These are phyloP conservation scores for Draba incana DNA, from an alignment of 345 rosid species.

Conservation along the genomic window DNA sequence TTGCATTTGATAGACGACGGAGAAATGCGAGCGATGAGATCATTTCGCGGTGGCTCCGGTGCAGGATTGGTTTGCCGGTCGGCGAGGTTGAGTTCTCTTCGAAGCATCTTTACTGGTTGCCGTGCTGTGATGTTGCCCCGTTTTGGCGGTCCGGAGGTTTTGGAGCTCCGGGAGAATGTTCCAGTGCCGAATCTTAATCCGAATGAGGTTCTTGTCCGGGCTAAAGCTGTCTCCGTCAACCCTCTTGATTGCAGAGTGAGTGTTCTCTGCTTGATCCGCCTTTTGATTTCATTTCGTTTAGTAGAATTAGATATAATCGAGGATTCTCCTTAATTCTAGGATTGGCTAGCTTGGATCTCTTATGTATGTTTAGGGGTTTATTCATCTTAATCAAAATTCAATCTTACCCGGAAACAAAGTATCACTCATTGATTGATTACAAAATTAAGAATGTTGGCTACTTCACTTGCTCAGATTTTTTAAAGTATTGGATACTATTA, in stretches of 20 bases:
- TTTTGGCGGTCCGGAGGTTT: slow-evolving; percentile 89
- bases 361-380: background rate
- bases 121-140: slow-evolving; percentile 86
- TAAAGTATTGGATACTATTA: no score
- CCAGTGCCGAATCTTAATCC: slow-evolving; percentile 77
- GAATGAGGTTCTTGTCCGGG: slow-evolving; percentile 78
- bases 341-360: slow-evolving; percentile 18
- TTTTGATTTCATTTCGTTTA: slow-evolving; percentile 27
- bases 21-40: slow-evolving; percentile 44
- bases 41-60: slow-evolving; percentile 4
- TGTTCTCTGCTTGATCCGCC: slow-evolving; percentile 26
- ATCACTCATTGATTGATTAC: background rate
- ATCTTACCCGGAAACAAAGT: no score
- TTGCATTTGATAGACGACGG: slow-evolving; percentile 9
- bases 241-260: slow-evolving; percentile 94
- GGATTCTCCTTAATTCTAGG: background rate
- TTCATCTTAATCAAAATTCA: no score
- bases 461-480: background rate
- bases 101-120: slow-evolving; percentile 67
- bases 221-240: slow-evolving; percentile 87
- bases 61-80: slow-evolving; percentile 27
- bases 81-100: slow-evolving; percentile 36
- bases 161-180: slow-evolving; percentile 73
- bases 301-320: slow-evolving; percentile 18
- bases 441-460: background rate